Conservation (phyloP, 208 protist species). For the Endotrypanum monterogeii region DNA sequence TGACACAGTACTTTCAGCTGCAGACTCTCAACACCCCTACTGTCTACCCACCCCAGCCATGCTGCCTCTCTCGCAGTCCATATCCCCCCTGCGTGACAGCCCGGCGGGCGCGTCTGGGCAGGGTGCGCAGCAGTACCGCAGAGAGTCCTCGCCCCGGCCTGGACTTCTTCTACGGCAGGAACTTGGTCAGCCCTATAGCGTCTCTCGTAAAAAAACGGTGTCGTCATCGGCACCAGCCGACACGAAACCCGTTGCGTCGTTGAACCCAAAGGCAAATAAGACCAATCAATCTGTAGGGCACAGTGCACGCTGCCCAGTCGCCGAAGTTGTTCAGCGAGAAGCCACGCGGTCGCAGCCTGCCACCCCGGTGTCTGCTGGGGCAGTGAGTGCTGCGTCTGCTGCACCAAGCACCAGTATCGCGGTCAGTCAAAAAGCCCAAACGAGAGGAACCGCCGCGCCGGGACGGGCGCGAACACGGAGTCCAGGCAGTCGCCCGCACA, state of each 20-base stretch:
- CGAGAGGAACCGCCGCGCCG: background rate
- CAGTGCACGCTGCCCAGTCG: background rate
- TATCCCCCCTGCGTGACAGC: background rate
- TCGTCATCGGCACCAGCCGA: background rate
- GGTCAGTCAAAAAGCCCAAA: background rate
- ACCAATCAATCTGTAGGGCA: background rate
- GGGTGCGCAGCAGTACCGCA: background rate
- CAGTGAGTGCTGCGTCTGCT: background rate
- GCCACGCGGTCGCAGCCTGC: background rate
- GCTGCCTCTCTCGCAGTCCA: conserved; percentile 19
- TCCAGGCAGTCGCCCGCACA: background rate
- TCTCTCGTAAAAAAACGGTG: background rate
- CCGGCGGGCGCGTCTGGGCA: background rate
- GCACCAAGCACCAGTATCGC: background rate
- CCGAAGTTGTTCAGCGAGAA: conserved; percentile 13
- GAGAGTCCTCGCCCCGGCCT: background rate
- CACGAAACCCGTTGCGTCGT: background rate
- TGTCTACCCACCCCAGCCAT: conserved; percentile 18
- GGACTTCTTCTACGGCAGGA: background rate
- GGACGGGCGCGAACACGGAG: background rate
- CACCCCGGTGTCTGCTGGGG: background rate
- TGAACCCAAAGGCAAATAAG: background rate
- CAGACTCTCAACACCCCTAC: conserved; percentile 30
- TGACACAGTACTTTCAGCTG: conserved; percentile 14
- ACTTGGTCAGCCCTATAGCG: background rate